Conservation (phyloP, 2,329 filamentous ascomycete species). For the Fusarium metavorans region DNA sequence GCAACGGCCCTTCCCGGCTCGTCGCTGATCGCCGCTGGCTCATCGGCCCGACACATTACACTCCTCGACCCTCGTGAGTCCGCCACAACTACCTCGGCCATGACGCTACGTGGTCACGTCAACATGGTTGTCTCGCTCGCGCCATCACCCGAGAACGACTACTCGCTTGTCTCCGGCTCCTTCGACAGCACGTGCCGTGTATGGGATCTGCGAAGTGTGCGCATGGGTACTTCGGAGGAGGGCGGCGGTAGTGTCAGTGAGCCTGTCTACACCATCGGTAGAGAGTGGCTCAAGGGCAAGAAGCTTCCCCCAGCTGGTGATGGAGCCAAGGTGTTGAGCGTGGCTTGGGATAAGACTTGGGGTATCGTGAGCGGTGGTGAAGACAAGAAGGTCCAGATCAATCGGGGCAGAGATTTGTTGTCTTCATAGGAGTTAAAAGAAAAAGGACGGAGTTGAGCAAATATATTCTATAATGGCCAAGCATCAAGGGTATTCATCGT, state of each 20-base stretch:
- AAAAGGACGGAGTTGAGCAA: constrained; percentile 24
- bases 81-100: constrained; percentile 80
- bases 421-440: constrained; percentile 47
- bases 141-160: constrained; percentile 73
- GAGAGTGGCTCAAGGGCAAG: constrained; percentile 77
- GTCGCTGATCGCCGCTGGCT: constrained; percentile 78
- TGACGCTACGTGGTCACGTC: constrained; percentile 91
- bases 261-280: constrained; percentile 79
- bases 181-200: constrained; percentile 93
- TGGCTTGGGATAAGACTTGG: constrained; percentile 86
- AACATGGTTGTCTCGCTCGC: constrained; percentile 73
- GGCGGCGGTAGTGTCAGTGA: constrained; percentile 75
- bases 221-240: constrained; percentile 69
- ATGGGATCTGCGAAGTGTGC: constrained; percentile 87
- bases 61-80: constrained; percentile 90
- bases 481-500: constrained; percentile 12
- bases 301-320: constrained; percentile 78
- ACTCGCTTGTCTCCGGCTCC: constrained; percentile 88
- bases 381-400: constrained; percentile 95
- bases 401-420: constrained; percentile 71
- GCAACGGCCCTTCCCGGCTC: constrained; percentile 78
- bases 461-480: constrained; percentile 27
- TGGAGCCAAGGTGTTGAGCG: constrained; percentile 89
- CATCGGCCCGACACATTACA: constrained; percentile 86
- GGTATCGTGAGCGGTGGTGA: constrained; percentile 94